Base-by-base conservation (phyloP, 78 protist genomes). In the Isochrysis galbana region DNA sequence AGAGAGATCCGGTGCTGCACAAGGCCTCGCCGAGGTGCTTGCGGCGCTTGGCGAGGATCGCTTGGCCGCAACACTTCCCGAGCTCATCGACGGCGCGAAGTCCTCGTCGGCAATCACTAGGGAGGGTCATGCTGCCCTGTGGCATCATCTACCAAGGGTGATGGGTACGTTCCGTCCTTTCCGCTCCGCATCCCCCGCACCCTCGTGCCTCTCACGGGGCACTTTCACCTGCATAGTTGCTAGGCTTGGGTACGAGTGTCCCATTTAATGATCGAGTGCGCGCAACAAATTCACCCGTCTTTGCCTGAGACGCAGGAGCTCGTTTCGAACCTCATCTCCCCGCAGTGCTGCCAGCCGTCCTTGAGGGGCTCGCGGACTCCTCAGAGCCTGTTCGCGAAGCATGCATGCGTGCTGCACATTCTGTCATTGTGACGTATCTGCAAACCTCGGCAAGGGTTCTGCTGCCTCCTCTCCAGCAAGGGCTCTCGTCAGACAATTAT, bases 1-100 rank as follows among this genome's bases (percentile, higher is more conserved):
- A 32, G 99, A 97, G 91, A 94, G 98, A 55, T 34, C 95, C 42
- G 99, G 98, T 46, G 98, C 99, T 0, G 98, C 98, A 38, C 98
- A 96, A 90, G 98, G 95, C 82, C 95, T 96, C 29, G 89, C 95
- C 34, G 97, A 95, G 84, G 96, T 95, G 10, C 22, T 96, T 22
- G 70, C 61, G 41, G 61, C 55, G 14, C 44, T 42, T 38, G 45
- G 61, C 69, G 83, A 21, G 38, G 88, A 1, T 22, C 2, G 61
- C n/a, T 21, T 91, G 29, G 26, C 32, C 14, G 21, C 1, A 19
- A n/a, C 5, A 34, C 86, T 77, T 22, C 61, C 69, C 67, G 22
- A 51, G 67, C 39, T 83, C 21, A 0, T 32, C 39, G 42, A 0
- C 42, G 89, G 72, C 44, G 14, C 42, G 42, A 0, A 29, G 21